Percentiles rank a stretch among this genome's conserved stretches.
Conservation (phyloP, 2,329 filamentous ascomycete genomes). For the Phaeosphaeria sp. region DNA sequence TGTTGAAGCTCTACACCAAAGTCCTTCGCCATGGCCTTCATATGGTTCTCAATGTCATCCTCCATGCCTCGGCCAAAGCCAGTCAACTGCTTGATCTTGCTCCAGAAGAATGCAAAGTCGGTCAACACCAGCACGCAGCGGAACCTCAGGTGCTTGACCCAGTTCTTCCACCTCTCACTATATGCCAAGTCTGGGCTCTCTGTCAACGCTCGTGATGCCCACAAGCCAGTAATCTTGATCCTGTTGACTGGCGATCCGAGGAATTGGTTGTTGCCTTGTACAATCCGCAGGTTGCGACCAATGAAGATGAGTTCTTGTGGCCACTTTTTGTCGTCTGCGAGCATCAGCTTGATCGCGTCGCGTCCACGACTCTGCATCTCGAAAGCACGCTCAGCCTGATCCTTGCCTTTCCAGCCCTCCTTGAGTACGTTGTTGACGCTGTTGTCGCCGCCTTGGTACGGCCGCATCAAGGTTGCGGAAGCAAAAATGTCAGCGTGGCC, state of each 20-base stretch:
- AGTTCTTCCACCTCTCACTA: conserved; percentile 69
- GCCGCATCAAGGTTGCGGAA: conserved; percentile 84
- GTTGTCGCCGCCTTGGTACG: conserved; percentile 84
- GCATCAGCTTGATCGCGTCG: conserved; percentile 76
- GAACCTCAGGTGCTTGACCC: conserved; percentile 82
- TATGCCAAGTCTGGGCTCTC: conserved; percentile 72
- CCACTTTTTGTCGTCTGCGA: conserved; percentile 86
- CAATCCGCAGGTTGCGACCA: conserved; percentile 88
- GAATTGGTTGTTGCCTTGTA: conserved; percentile 92
- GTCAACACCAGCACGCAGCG: conserved; percentile 74
- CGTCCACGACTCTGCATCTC: conserved; percentile 80
- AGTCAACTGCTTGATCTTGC: conserved; percentile 76
- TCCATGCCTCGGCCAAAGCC: conserved; percentile 87
- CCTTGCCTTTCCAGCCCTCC: conserved; percentile 59
- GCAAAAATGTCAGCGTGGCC: conserved; percentile 90
- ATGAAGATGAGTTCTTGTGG: conserved; percentile 92
- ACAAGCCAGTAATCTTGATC: conserved; percentile 90
- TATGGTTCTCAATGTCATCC: conserved; percentile 86
- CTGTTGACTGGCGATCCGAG: conserved; percentile 87
- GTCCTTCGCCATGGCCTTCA: conserved; percentile 87
- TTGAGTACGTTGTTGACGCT: conserved; percentile 67
- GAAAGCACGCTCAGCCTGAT: conserved; percentile 68
- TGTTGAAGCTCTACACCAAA: conserved; percentile 92
- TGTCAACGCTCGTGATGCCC: conserved; percentile 85
- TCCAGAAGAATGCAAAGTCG: conserved; percentile 84